Conservation (phyloP, 495 filamentous ascomycete genomes). For the Parathielavia appendiculata region DNA sequence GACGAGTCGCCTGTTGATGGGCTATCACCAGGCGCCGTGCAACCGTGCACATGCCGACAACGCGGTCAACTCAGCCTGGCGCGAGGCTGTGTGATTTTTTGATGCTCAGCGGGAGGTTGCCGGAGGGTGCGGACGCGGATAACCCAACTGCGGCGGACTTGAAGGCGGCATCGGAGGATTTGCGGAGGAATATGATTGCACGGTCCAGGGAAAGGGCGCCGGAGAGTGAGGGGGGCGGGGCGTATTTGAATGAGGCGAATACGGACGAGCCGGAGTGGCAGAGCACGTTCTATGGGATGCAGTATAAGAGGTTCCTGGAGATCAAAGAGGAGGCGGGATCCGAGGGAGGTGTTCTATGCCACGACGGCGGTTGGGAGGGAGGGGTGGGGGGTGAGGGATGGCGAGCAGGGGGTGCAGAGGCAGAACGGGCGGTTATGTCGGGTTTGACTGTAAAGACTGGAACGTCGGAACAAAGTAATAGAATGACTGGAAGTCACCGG, state of each 20-base stretch:
- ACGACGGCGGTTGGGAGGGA: too few species aligned
- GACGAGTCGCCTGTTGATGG: conserved; percentile 32
- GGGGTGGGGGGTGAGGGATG: too few species aligned
- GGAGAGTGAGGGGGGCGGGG: conserved; percentile 32
- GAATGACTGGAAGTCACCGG: too few species aligned
- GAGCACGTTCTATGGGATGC: conserved; percentile 51
- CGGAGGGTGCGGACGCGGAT: conserved; percentile 6
- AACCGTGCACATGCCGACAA: conserved; percentile 32
- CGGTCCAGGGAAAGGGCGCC: conserved; percentile 18
- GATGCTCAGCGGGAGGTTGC: conserved; percentile 19
- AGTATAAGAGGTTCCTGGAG: conserved; percentile 47
- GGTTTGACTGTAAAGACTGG: too few species aligned
- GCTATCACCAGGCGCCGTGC: conserved; percentile 10
- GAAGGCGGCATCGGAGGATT: not conserved
- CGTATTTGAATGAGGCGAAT: conserved; percentile 50
- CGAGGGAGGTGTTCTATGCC: too few species aligned
- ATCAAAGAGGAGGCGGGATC: conserved; percentile 50
- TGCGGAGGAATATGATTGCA: not conserved
- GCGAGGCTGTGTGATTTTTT: conserved; percentile 44
- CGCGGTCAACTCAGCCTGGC: conserved; percentile 53
- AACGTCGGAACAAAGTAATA: too few species aligned
- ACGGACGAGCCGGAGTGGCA: conserved; percentile 54
- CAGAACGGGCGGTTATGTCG: too few species aligned
- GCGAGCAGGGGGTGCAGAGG: too few species aligned
- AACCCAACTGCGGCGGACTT: not conserved